Conservation (phyloP, 202 grass and related monocot genomes). For the Alloteropsis angusta region DNA sequence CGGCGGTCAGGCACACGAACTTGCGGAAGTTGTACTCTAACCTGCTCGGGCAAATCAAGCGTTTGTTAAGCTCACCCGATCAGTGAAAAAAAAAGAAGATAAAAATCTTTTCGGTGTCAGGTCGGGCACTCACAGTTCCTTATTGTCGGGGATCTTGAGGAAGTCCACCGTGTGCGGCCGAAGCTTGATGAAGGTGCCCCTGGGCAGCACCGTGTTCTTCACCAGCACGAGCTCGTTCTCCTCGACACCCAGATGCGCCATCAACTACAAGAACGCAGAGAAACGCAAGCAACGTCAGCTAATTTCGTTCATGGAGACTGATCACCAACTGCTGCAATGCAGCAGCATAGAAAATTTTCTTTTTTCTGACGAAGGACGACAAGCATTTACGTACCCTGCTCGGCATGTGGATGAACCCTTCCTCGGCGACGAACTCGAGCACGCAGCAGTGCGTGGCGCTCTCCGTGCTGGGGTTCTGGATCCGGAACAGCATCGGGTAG, state of each 20-base stretch:
- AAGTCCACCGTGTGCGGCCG: constrained; percentile 39
- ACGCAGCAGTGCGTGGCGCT: constrained; percentile 33
- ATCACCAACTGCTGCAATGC: background rate
- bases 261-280: background rate
- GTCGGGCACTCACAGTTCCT: constrained; percentile 2
- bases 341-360: too few species aligned
- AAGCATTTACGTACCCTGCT: background rate
- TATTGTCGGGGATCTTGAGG: background rate
- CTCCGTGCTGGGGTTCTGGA: constrained; percentile 12
- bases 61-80: background rate
- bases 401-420: constrained; percentile 43
- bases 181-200: constrained; percentile 40
- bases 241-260: constrained; percentile 21
- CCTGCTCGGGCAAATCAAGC: background rate
- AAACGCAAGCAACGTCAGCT: background rate
- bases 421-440: constrained; percentile 38
- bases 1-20: constrained; percentile 33
- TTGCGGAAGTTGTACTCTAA: constrained; percentile 24
- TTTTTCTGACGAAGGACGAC: background rate
- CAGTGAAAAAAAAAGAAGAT: background rate
- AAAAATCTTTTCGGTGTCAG: background rate
- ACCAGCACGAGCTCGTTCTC: constrained; percentile 26
- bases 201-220: constrained; percentile 25
- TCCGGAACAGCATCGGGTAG: constrained; percentile 34
- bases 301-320: background rate